Conservation (phyloP, 139 green algal genomes). For the Picochlorum sp. region DNA sequence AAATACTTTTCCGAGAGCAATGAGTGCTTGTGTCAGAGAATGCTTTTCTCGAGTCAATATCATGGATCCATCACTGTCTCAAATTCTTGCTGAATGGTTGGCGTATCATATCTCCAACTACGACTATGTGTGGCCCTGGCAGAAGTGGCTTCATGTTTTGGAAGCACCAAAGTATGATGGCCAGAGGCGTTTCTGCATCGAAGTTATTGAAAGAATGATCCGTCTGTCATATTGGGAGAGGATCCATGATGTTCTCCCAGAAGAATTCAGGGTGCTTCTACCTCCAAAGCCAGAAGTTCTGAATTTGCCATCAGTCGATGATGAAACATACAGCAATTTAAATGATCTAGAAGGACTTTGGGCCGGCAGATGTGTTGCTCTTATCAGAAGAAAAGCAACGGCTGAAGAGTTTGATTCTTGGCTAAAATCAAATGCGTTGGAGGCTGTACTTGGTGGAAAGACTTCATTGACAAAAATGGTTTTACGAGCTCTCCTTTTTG, state of each 20-base stretch:
- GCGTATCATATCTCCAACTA: conserved; percentile 85
- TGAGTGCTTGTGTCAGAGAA: conserved; percentile 58
- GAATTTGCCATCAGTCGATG: conserved; percentile 12
- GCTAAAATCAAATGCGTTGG: conserved; percentile 11
- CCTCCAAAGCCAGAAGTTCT: conserved; percentile 30
- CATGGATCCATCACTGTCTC: conserved; percentile 59
- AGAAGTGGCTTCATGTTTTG: conserved; percentile 56
- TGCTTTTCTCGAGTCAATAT: conserved; percentile 44
- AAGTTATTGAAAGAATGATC: conserved; percentile 49
- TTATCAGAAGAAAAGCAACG: conserved; percentile 10
- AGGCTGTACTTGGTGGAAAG: conserved; percentile 18
- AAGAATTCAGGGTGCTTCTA: conserved; percentile 42
- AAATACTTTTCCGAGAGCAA: conserved; percentile 34
- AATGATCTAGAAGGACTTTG: conserved; percentile 4
- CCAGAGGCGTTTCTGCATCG: conserved; percentile 52
- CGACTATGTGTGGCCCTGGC: conserved; percentile 84
- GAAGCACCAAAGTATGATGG: conserved; percentile 44
- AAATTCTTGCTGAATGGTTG: conserved; percentile 66
- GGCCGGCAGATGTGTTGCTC: conserved; percentile 25
- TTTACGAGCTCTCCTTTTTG: conserved; percentile 46
- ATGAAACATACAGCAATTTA: neutral
- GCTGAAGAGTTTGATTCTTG: conserved; percentile 14
- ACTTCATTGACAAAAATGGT: conserved; percentile 28
- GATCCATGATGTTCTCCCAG: conserved; percentile 31
- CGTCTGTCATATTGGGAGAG: conserved; percentile 48